phyloP scores from a whole-genome alignment of 83 land plant genomes.

The Picea engelmannii region DNA sequence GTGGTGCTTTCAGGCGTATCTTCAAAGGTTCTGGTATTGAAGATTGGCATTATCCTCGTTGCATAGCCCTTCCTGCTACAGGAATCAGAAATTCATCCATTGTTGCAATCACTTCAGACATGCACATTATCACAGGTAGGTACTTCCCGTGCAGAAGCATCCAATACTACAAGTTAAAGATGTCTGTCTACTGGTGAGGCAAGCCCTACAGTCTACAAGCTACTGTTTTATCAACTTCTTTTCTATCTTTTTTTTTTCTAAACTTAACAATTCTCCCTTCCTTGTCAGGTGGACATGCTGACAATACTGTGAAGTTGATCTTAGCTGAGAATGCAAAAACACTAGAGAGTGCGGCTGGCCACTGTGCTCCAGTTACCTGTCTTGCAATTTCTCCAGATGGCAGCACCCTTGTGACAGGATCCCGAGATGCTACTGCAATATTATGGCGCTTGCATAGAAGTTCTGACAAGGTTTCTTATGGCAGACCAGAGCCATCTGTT shows the following conservation, averaged over 20 bases:
- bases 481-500: no score
- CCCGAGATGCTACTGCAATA: no score
- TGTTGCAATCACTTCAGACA: slow-evolving; percentile 70
- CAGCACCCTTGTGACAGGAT: slow-evolving; percentile 54
- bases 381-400: slow-evolving; percentile 82
- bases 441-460: no score
- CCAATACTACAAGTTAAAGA: no score
- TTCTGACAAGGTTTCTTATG: no score
- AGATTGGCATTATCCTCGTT: slow-evolving; percentile 76
- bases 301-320: slow-evolving; percentile 83
- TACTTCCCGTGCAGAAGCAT: no score
- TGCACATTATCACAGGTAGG: slow-evolving; percentile 69
- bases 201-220: no score
- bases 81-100: slow-evolving; percentile 68
- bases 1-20: slow-evolving; percentile 88
- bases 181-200: no score
- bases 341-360: slow-evolving; percentile 74
- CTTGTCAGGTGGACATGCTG: slow-evolving; percentile 99
- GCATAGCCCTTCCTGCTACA: slow-evolving; percentile 62
- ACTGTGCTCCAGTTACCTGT: slow-evolving; percentile 96
- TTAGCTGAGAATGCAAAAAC: slow-evolving; percentile 77
- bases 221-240: no score
- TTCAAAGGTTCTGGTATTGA: slow-evolving; percentile 64
- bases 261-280: no score
- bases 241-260: no score